A percentile compares a stretch with the other conserved stretches of the same genome.
These are phyloP conservation scores for Fusarium metavorans DNA, from an alignment of 2,329 filamentous ascomycete genomes.

Conservation along the genomic window DNA sequence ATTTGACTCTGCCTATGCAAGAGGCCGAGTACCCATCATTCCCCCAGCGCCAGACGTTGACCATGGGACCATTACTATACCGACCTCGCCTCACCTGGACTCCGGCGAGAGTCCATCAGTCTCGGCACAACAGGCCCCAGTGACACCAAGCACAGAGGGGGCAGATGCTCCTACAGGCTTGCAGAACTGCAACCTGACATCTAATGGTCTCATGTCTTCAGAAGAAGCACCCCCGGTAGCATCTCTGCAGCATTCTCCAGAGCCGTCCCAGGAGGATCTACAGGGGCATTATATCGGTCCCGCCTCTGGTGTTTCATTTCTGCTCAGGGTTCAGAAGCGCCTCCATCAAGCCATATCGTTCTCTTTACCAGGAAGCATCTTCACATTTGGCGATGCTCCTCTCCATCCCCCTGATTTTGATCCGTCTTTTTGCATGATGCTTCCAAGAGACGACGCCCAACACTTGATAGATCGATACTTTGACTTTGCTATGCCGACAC, in stretches of 20 bases:
- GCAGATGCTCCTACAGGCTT: slow-evolving; percentile 2
- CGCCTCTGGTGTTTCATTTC: slow-evolving; percentile 47
- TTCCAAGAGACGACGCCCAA: slow-evolving; percentile 50
- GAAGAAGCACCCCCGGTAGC: slow-evolving; percentile 9
- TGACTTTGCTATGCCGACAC: slow-evolving; percentile 68
- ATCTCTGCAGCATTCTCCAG: slow-evolving; percentile 43
- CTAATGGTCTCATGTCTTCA: slow-evolving; percentile 9
- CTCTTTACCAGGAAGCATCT: slow-evolving; percentile 52
- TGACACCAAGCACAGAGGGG: not conserved
- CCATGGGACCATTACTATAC: slow-evolving; percentile 10
- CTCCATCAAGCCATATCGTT: slow-evolving; percentile 43
- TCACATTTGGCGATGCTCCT: slow-evolving; percentile 63
- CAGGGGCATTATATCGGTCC: slow-evolving; percentile 51
- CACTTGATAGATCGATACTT: slow-evolving; percentile 63
- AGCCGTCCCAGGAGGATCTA: slow-evolving; percentile 46
- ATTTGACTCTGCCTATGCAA: slow-evolving; percentile 42
- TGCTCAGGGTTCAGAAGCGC: slow-evolving; percentile 48
- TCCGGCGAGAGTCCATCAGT: slow-evolving; percentile 12
- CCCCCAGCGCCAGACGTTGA: slow-evolving; percentile 21
- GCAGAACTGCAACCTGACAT: slow-evolving; percentile 16
- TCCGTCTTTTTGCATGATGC: slow-evolving; percentile 54
- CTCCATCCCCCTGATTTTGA: slow-evolving; percentile 52
- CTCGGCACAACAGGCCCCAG: slow-evolving; percentile 15
- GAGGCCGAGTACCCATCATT: slow-evolving; percentile 40
- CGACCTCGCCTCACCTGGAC: slow-evolving; percentile 11